These are phyloP conservation scores for Candida incommunis DNA, from an alignment of 805 yeast genomes.

Conservation along the genomic window DNA sequence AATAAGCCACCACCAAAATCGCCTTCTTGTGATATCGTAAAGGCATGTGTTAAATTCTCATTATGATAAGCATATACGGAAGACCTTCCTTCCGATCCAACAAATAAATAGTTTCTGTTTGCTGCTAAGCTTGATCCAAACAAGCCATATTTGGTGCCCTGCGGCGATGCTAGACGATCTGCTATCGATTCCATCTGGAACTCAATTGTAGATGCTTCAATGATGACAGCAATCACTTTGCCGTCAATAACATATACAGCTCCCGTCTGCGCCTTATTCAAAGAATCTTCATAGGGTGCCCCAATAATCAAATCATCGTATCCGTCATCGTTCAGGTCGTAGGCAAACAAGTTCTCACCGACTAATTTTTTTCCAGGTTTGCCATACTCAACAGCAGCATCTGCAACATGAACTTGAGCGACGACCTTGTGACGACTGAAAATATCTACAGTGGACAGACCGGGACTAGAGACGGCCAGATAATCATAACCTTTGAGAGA, in stretches of 20 bases:
- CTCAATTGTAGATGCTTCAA: constrained; percentile 6
- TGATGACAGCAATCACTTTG: constrained; percentile 3
- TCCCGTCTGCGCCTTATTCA: constrained; percentile 24
- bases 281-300: constrained; percentile 27
- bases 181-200: constrained; percentile 7
- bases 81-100: constrained; percentile 28
- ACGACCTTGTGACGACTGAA: constrained; percentile 17
- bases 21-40: constrained; percentile 9
- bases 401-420: constrained; percentile 17
- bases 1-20: constrained; percentile 17
- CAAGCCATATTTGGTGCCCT: constrained; percentile 22
- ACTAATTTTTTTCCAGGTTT: constrained; percentile 28
- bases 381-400: constrained; percentile 23
- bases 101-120: constrained; percentile 16
- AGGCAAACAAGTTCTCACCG: constrained; percentile 22
- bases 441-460: constrained; percentile 30
- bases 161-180: background rate
- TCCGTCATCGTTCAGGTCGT: constrained; percentile 26
- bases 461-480: constrained; percentile 39
- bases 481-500: constrained; percentile 20
- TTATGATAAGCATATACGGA: constrained; percentile 25
- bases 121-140: constrained; percentile 26
- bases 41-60: constrained; percentile 9
- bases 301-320: constrained; percentile 30
- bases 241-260: constrained; percentile 23